These are phyloP conservation scores for Daldinia concentrica DNA, from an alignment of 495 filamentous ascomycete species.

Conservation along the genomic window DNA sequence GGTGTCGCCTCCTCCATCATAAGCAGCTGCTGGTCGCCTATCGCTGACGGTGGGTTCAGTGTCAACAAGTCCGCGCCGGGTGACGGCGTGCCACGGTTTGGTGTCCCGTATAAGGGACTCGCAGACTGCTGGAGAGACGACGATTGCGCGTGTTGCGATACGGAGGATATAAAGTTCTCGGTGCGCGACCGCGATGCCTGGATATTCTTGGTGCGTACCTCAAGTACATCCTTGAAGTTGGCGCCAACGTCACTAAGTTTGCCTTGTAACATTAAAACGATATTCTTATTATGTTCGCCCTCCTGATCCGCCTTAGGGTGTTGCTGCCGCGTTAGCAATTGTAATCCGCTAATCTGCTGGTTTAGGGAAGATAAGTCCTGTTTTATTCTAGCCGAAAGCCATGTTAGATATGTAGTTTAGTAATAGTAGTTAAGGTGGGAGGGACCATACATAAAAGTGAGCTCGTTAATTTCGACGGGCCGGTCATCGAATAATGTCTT, in stretches of 20 bases:
- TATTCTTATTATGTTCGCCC: constrained; percentile 97
- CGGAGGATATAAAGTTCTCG: constrained; percentile 94
- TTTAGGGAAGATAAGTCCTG: constrained; percentile 93
- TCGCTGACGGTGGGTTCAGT: constrained; percentile 70
- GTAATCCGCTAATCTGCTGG: constrained; percentile 81
- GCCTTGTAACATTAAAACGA: constrained; percentile 90
- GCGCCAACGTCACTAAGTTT: constrained; percentile 93
- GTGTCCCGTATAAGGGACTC: constrained; percentile 88
- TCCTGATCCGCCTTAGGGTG: constrained; percentile 85
- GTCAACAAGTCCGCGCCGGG: constrained; percentile 78
- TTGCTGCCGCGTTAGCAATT: constrained; percentile 71
- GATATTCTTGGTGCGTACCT: constrained; percentile 97
- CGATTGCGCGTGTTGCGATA: constrained; percentile 71
- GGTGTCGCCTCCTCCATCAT: constrained; percentile 94
- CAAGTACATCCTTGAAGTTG: constrained; percentile 97
- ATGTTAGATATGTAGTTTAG: constrained; percentile 9
- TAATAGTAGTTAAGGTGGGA: constrained; percentile 12
- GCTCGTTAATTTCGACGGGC: constrained; percentile 94
- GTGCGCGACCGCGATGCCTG: constrained; percentile 91
- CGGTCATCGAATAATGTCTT: constrained; percentile 97
- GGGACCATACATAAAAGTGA: constrained; percentile 66
- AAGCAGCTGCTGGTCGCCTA: constrained; percentile 86
- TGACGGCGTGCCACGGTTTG: constrained; percentile 66
- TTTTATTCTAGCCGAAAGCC: constrained; percentile 76
- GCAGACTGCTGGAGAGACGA: constrained; percentile 69